Base-by-base conservation (phyloP, 2,329 filamentous ascomycete genomes). In the Botrytis medusae region DNA sequence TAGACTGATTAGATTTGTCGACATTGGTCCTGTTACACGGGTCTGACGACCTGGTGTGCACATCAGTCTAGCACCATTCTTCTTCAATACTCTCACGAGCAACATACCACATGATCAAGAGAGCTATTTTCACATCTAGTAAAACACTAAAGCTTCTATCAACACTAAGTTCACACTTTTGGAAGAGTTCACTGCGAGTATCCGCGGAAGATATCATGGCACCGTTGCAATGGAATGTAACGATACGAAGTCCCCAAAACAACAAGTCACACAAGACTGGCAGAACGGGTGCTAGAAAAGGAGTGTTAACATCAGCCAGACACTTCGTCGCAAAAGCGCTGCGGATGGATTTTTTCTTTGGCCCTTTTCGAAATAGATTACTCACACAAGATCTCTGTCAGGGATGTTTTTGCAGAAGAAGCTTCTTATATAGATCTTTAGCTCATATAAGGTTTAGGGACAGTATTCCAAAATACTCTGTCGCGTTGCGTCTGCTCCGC, bases 191-290 rank as follows among this genome's bases (percentile, higher is more conserved):
- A 54, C n/a, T 54, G 25, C 5, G 22, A 14, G 48, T 4, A 16
- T 25, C 12, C 2, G 48, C n/a, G 25, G 5, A 25, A n/a, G 25
- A 5, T 6, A n/a, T 54, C 16, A 2, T n/a, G 4, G 12, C n/a
- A n/a, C 14, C 5, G 10, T 51, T n/a, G 1, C 0, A n/a, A 6
- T 16, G 25, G 1, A n/a, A 2, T 54, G 5, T 6, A n/a, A 7
- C 7, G 25, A n/a, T 16, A n/a, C 4, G 4, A 54, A 16, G 2
- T n/a, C 7, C 16, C 4, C 10, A 16, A n/a, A 16, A n/a, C 12
- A 54, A 1, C 5, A 6, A n/a, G 48, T 5, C 25, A 54, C 16
- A 54, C 5, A n/a, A 54, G 25, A n/a, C 2, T n/a, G 16, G 12
- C 5, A n/a, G 5, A 54, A 2, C 5, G 4, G 12, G 2, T 54